Base-by-base conservation (phyloP, 208 protist species). In the Leptomonas seymouri region DNA sequence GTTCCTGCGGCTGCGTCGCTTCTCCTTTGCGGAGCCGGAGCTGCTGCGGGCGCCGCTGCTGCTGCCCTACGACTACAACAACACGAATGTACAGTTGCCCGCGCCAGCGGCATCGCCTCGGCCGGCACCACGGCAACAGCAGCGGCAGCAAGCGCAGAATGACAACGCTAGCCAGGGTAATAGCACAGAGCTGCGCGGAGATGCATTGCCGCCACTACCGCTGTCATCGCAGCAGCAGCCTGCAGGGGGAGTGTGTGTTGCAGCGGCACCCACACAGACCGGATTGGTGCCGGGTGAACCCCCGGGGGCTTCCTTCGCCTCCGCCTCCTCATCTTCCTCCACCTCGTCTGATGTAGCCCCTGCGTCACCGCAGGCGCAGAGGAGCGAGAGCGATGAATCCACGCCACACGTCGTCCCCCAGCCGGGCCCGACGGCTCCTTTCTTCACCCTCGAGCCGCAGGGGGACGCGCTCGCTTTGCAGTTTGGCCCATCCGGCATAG, bases 1-100 rank as follows among this genome's bases (percentile, higher is more conserved):
- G 75, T 87, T 80, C 72, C 64, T 91, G 28, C 75, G 86, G 12
- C 39, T 91, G 27, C 82, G 81, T 0, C 77, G 78, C 27, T 82
- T 80, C 49, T 85, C 67, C 51, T 91, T 88, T 62, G 77, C 53
- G 0, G 67, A 84, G 21, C 61, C 80, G 9, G 74, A 76, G 41
- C 30, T 68, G 15, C 63, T 85, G 59, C 55, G 74, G 0, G 56
- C 73, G 23, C 80, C 80, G 30, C 67, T 86, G 49, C 71, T 91
- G 60, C 67, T 86, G 75, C 86, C 86, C 16, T 88, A 81, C 71
- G 86, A 91, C 70, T 84, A 82, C 60, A 68, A 85, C 74, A 85
- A 87, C 67, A 54, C 28, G 23, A 76, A 60, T n/a, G 71, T 84
- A 8, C 49, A 76, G 18, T 48, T 75, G n/a, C 16, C 36, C 14